Conservation (phyloP, 1,139 yeast species). For the Blastobotrys malaysiensis region DNA sequence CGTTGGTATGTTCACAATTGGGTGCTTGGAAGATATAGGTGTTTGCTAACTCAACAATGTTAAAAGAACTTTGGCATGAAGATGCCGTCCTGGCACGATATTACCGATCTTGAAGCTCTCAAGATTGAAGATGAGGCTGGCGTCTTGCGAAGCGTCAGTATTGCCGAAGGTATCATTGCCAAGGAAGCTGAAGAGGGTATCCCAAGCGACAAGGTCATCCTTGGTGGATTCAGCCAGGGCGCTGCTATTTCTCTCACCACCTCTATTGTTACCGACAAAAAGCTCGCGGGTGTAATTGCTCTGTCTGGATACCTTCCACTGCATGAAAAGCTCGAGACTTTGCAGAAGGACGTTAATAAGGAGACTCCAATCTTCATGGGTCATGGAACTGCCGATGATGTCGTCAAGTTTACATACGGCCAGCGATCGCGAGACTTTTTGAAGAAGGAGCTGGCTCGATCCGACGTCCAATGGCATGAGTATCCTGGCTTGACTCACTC, state of each 20-base stretch:
- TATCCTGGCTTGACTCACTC: constrained; percentile 67
- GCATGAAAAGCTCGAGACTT: constrained; percentile 37
- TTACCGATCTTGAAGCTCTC: constrained; percentile 48
- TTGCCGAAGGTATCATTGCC: constrained; percentile 49
- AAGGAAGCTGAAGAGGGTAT: constrained; percentile 63
- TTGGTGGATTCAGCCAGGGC: constrained; percentile 97
- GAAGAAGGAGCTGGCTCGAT: constrained; percentile 47
- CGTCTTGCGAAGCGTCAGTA: constrained; percentile 50
- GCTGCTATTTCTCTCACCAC: constrained; percentile 61
- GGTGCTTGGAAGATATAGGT: neutral
- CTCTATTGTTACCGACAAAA: constrained; percentile 39
- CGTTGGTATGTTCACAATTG: constrained; percentile 34
- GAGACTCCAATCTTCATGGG: constrained; percentile 81
- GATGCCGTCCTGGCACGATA: constrained; percentile 90
- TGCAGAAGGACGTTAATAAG: constrained; percentile 37
- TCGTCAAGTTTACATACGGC: constrained; percentile 51
- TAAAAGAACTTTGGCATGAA: constrained; percentile 49
- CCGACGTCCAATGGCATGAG: constrained; percentile 48
- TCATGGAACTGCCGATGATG: constrained; percentile 76
- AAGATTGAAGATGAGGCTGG: constrained; percentile 60
- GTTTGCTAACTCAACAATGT: neutral
- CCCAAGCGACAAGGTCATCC: constrained; percentile 61
- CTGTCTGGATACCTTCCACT: constrained; percentile 76
- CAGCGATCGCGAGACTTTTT: constrained; percentile 37
- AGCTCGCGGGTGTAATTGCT: constrained; percentile 73